Conservation (phyloP, 2,329 filamentous ascomycete species). For the Didymella segeticola region DNA sequence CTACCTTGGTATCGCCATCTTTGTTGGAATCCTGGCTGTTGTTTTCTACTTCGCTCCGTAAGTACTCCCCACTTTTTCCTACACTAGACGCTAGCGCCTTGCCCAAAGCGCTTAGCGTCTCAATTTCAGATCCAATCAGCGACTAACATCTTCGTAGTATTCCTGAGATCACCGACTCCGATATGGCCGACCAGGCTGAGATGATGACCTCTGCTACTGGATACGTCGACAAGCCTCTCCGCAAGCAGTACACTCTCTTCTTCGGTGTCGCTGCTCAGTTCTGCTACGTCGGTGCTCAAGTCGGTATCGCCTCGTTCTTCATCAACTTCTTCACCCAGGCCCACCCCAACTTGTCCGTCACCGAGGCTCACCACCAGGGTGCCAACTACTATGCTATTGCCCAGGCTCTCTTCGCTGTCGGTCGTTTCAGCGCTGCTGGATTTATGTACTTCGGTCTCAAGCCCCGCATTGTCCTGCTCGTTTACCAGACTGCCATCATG, state of each 20-base stretch:
- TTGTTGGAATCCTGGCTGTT: constrained; percentile 70
- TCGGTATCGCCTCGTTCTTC: constrained; percentile 63
- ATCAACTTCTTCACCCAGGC: constrained; percentile 50
- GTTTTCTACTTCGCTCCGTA: constrained; percentile 69
- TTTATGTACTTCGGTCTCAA: constrained; percentile 46
- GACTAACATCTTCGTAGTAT: constrained; percentile 4
- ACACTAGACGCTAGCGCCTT: too few relatives aligned
- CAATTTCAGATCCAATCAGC: too few relatives aligned
- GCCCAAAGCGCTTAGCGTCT: too few relatives aligned
- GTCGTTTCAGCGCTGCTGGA: constrained; percentile 47
- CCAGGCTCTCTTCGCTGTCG: constrained; percentile 47
- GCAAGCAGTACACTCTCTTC: constrained; percentile 63
- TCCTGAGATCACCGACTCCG: constrained; percentile 74
- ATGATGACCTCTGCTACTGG: constrained; percentile 53
- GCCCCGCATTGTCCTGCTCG: constrained; percentile 47
- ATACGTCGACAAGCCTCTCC: constrained; percentile 66
- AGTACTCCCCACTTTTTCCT: not conserved
- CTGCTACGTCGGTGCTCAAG: constrained; percentile 61
- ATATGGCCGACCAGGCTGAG: constrained; percentile 59
- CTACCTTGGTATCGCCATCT: constrained; percentile 79
- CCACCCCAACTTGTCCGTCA: constrained; percentile 35
- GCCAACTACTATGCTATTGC: constrained; percentile 50
- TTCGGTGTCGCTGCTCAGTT: constrained; percentile 53
- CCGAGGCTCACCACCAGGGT: constrained; percentile 41
- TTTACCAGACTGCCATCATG: constrained; percentile 47